Base-by-base conservation (phyloP, 306 rosid species). In the Spatholobus suberectus region DNA sequence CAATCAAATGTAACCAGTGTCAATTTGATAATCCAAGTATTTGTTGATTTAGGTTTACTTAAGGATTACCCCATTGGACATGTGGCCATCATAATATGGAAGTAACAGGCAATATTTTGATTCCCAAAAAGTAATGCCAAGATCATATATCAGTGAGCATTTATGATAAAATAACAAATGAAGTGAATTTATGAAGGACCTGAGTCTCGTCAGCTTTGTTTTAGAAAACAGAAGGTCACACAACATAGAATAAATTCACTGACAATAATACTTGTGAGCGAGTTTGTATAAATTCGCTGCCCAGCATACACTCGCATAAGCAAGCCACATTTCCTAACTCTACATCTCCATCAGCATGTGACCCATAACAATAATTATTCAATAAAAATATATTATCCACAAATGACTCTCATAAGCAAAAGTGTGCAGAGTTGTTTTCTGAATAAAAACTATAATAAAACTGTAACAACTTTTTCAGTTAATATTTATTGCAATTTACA, bases 281-380 rank as follows among this genome's bases (percentile, higher is more conserved):
- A 18, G 62, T 57, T 57, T 21, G 15, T 57, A 57, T 46, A 58
- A 49, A 49, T 52, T 82, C 85, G 37, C 57, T 24, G 23, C 62
- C 41, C 76, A 78, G 65, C 47, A 40, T 55, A 54, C 20, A 46
- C 68, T 73, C 21, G 67, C 77, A 59, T 72, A 23, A 81, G 38
- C 79, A 71, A 59, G 63, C 18, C 27, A 59, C n/a, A 44, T 43
- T 57, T 43, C 75, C 68, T 51, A 51, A 49, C 26, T 73, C 69
- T 63, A 81, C 85, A 81, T 81, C 41, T 32, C 73, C 57, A 27
- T 75, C 70, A 82, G 47, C 41, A 71, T 51, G 44, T 62, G 52
- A 66, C 21, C 44, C 76, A n/a, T n/a, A n/a, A n/a, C n/a, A n/a
- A n/a, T n/a, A n/a, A n/a, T n/a, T n/a, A n/a, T n/a, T n/a, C n/a